Base-by-base conservation (phyloP, 2,329 filamentous ascomycete genomes). In the Diaporthe amygdali region DNA sequence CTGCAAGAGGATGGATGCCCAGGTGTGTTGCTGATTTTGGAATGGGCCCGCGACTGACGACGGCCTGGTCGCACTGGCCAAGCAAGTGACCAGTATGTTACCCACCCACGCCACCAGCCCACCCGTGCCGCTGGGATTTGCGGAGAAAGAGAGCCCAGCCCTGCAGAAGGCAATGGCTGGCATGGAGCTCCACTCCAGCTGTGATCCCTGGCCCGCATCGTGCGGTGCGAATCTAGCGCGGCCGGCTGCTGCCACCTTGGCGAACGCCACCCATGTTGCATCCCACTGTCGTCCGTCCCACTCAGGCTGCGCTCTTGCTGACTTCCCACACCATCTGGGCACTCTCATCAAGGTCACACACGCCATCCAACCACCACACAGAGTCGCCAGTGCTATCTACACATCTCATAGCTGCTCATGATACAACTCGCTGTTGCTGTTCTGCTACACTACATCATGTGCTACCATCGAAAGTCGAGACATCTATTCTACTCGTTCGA, bases 241-340 rank as follows among this genome's bases (percentile, higher is more conserved):
- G 56, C 56, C 41, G 56, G 56, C 27, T 64, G 59, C 44, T 49
- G 41, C 59, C 59, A 64, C 30, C 59, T 64, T 64, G 59, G 59
- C 59, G 59, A 64, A 64, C 37, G 32, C 59, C 56, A 64, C 30
- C 41, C 20, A 17, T n/a, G 30, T 49, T 15, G 12, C 59, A 47
- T 25, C n/a, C 59, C n/a, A n/a, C n/a, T n/a, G n/a, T n/a, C n/a
- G n/a, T n/a, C n/a, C n/a, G n/a, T n/a, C n/a, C n/a, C 41, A 22
- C 8, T 1, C 5, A 10, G 30, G 34, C 52, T 34, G 41, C 39
- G n/a, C 30, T 4, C 25, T 32, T 63, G 59, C 59, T 63, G 59
- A 63, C 59, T 41, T 63, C 56, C 52, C 39, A 15, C 41, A 41
- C 34, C 44, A n/a, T 14, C 37, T 20, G 55, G 34, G 15, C 17